A percentile compares a stretch with the other conserved stretches of the same genome.
These are phyloP conservation scores for Microbotryomycetes sp. DNA, from an alignment of 1,284 basidiomycete species.

Conservation along the genomic window DNA sequence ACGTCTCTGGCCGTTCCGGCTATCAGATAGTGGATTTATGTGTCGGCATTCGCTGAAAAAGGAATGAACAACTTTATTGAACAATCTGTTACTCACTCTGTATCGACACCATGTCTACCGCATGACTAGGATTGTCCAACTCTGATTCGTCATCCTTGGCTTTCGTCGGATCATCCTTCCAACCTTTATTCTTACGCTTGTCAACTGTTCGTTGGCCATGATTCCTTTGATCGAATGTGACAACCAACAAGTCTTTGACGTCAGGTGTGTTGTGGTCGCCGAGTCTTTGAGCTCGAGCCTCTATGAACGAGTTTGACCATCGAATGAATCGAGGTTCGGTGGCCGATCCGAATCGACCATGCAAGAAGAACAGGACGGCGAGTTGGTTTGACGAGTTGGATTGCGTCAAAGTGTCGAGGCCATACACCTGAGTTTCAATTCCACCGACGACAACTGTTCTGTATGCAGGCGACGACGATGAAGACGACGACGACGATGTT, in stretches of 20 bases:
- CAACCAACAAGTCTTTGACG: conserved; percentile 39
- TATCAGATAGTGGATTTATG: conserved; percentile 3
- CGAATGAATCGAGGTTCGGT: background rate
- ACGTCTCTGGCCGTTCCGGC: conserved; percentile 67
- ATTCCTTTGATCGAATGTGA: conserved; percentile 43
- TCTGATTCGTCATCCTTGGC: conserved; percentile 38
- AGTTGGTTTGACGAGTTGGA: background rate
- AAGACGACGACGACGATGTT: background rate
- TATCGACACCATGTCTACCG: conserved; percentile 43
- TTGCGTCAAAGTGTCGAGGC: conserved; percentile 2
- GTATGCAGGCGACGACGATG: background rate
- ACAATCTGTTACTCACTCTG: conserved; percentile 20
- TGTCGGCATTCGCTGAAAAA: background rate
- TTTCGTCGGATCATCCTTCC: conserved; percentile 40
- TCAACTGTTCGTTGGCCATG: conserved; percentile 42
- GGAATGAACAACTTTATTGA: conserved; percentile 1
- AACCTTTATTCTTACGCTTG: conserved; percentile 38
- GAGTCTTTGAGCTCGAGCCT: background rate
- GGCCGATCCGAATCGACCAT: conserved; percentile 16
- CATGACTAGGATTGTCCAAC: conserved; percentile 31
- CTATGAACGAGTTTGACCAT: conserved; percentile 2
- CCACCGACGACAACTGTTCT: conserved; percentile 7
- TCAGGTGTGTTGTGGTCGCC: conserved; percentile 1
- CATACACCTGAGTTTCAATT: conserved; percentile 16
- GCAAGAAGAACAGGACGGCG: conserved; percentile 26